Evolutionary conservation across 495 filamentous ascomycete genomes (phyloP), one percentile per base, ranked within the genome.

Genomic region (Aspergillus diversus): DNA sequence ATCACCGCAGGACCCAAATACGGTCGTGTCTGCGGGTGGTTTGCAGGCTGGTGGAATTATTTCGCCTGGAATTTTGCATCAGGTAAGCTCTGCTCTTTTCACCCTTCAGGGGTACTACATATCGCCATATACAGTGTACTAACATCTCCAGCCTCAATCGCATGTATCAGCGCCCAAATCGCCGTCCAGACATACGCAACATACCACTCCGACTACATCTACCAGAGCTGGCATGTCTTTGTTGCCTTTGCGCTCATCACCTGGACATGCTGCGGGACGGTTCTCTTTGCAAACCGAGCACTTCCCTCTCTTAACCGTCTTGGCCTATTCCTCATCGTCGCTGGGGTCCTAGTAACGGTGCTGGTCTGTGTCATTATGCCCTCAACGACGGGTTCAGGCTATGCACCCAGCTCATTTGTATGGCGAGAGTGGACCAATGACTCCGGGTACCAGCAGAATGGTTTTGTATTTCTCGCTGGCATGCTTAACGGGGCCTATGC

Each of bases 401-500:
- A 89, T 59, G 86, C 86, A 13, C 73, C 78, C 2, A 77, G 83
- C 59, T 60, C 76, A 15, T 84, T 83, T 43, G 87, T 92, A 9
- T 91, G 88, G 88, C 77, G 75, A 5, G 70, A 84, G 13, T 90
- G 86, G 78, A 82, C 82, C 12, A 91, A 91, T 57, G 64, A 77
- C 17, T 91, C 88, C 5, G 88, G 88, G 0, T 94, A 89, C 75
- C 34, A 84, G 78, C 57, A 76, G 21, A 27, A 86, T 52, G 92
- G 90, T 5, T 85, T 96, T 17, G 91, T 88, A 12, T 96, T 96
- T 65, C 75, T 93, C 6, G 78, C 87, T 3, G 92, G 92, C 1
- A 90, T 94, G 71, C 81, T 96, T 39, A 96, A 96, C 69, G 92
- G 92, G n/a, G 91, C 92, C 7, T 96, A 90, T 70, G 87, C 90